A percentile compares a stretch with the other conserved stretches of the same genome.
Evolutionary conservation across 805 yeast genomes (phyloP).

Genomic region (Metschnikowia drakensbergensis): DNA sequence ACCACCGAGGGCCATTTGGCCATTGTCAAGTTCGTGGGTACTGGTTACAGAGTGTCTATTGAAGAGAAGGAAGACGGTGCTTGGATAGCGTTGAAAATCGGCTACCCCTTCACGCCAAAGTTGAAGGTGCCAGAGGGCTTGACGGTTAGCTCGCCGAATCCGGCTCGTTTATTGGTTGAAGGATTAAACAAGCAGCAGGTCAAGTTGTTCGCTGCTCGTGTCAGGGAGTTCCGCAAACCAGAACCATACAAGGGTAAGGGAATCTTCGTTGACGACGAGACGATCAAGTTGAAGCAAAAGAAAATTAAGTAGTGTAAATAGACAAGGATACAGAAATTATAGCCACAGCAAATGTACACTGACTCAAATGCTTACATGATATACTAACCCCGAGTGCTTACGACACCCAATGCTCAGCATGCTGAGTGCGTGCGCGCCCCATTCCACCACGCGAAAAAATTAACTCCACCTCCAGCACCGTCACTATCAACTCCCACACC

Average conservation of each 20-base stretch:
- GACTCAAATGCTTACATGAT: no score
- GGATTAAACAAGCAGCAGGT: slow-evolving; percentile 88
- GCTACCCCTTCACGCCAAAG: slow-evolving; percentile 78
- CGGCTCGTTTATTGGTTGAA: slow-evolving; percentile 79
- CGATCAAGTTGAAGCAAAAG: slow-evolving; percentile 84
- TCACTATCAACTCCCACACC: not conserved
- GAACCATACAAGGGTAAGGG: slow-evolving; percentile 99
- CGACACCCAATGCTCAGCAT: not conserved
- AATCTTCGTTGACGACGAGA: slow-evolving; percentile 86
- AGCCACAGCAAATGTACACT: no score
- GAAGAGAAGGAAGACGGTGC: slow-evolving; percentile 53
- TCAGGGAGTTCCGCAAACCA: slow-evolving; percentile 87
- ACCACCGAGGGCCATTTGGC: slow-evolving; percentile 91
- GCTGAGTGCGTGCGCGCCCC: slow-evolving; percentile 7
- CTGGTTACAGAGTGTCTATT: slow-evolving; percentile 89
- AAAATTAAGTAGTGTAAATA: slow-evolving; percentile 67
- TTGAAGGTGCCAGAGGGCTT: slow-evolving; percentile 74
- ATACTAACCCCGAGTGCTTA: no score
- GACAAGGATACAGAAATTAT: not conserved
- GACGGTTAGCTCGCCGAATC: slow-evolving; percentile 72
- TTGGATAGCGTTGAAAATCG: slow-evolving; percentile 75
- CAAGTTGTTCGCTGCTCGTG: slow-evolving; percentile 79
- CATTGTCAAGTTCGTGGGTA: slow-evolving; percentile 86
- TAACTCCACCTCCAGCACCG: not conserved
- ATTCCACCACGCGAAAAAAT: not conserved